Percentiles rank a stretch among this genome's conserved stretches.
phyloP scores from a whole-genome alignment of 495 filamentous ascomycete genomes.

The Trichodelitschia bisporula region DNA sequence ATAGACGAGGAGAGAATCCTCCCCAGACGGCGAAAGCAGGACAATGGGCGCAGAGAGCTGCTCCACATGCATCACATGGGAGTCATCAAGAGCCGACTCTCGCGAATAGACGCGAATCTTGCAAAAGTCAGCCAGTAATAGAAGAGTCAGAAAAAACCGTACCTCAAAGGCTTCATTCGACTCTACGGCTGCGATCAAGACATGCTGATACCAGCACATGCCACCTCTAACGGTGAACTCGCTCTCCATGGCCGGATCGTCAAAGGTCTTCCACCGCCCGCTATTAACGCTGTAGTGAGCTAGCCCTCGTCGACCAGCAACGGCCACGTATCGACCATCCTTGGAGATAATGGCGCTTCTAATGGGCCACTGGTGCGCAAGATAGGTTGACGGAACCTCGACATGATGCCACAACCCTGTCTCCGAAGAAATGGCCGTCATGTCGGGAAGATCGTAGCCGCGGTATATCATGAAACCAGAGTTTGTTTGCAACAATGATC shows the following conservation, averaged over 20 bases:
- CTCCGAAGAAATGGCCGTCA: constrained; percentile 82
- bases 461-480: constrained; percentile 74
- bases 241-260: constrained; percentile 55
- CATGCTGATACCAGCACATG: constrained; percentile 97
- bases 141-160: constrained; percentile 3
- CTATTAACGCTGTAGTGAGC: constrained; percentile 92
- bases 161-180: constrained; percentile 59
- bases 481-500: constrained; percentile 69
- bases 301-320: constrained; percentile 75
- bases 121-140: constrained; percentile 1
- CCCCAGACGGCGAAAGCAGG: constrained; percentile 62
- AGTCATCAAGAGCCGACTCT: constrained; percentile 52
- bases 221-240: constrained; percentile 81
- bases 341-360: constrained; percentile 60
- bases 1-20: constrained; percentile 87
- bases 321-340: constrained; percentile 83
- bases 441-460: constrained; percentile 72
- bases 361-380: constrained; percentile 82
- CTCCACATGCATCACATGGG: constrained; percentile 46
- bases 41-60: constrained; percentile 64
- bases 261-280: constrained; percentile 87
- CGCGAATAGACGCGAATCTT: constrained; percentile 76
- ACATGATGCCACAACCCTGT: constrained; percentile 79
- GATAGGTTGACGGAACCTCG: constrained; percentile 61
- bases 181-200: constrained; percentile 84